Evolutionary conservation across 1,139 yeast genomes (phyloP).

Genomic region (Tardiomyces digboiensis): DNA sequence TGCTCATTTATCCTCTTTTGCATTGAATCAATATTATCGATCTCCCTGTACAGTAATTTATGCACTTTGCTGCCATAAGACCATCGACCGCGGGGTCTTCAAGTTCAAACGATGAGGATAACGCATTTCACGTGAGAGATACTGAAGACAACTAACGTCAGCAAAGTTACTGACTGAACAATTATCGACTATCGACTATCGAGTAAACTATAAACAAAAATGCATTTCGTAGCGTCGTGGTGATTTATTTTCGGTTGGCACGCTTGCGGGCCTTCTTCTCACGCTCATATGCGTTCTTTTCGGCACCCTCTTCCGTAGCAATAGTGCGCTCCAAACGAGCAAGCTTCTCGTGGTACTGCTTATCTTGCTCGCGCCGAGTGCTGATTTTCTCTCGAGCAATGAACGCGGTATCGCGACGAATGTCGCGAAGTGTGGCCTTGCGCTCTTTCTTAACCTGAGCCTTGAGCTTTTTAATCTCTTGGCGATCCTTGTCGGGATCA

Average conservation of each 20-base stretch:
- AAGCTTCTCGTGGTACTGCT: constrained; percentile 84
- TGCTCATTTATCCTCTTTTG: constrained; percentile 4
- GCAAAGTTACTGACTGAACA: too few species aligned
- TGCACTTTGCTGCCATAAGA: too few species aligned
- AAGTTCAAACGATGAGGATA: too few species aligned
- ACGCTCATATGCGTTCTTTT: constrained; percentile 81
- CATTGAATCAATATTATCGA: too few species aligned
- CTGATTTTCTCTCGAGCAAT: constrained; percentile 77
- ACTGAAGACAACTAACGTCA: too few species aligned
- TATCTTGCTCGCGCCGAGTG: constrained; percentile 66
- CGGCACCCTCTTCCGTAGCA: constrained; percentile 90
- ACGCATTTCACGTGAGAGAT: too few species aligned
- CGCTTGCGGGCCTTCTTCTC: constrained; percentile 63
- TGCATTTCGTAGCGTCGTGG: too few species aligned
- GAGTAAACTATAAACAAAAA: too few species aligned
- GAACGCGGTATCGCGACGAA: constrained; percentile 82
- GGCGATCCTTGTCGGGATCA: constrained; percentile 73
- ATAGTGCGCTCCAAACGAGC: constrained; percentile 77
- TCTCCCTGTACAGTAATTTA: too few species aligned
- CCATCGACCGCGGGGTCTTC: too few species aligned
- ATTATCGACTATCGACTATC: too few species aligned
- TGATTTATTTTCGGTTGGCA: constrained; percentile 22
- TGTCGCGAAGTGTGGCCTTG: constrained; percentile 79
- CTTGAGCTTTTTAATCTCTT: constrained; percentile 74
- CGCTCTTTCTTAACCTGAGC: constrained; percentile 86